phyloP scores from a whole-genome alignment of 306 rosid species.

The Betula pendula region DNA sequence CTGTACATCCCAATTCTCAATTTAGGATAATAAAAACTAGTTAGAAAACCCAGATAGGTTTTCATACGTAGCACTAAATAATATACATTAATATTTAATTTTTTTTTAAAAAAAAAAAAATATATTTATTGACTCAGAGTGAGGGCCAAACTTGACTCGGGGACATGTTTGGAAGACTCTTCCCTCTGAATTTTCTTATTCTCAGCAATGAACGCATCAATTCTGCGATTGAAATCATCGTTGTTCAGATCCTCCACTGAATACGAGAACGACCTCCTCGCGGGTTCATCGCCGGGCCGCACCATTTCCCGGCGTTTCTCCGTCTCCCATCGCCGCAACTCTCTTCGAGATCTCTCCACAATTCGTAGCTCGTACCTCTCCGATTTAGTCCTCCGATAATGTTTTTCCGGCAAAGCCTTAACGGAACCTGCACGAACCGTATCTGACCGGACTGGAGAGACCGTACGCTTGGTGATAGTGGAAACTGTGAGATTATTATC shows the following conservation, averaged over 20 bases:
- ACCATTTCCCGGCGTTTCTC: constrained; percentile 13
- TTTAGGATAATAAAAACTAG: neutral
- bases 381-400: constrained; percentile 54
- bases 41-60: neutral
- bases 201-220: constrained; percentile 58
- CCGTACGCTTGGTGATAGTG: neutral
- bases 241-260: constrained; percentile 52
- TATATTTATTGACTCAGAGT: neutral
- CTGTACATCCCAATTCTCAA: constrained; percentile 17
- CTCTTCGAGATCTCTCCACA: constrained; percentile 18
- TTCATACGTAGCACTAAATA: neutral
- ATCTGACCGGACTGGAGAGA: neutral
- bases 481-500: neutral
- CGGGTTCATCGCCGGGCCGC: constrained; percentile 11
- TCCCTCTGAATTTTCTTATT: constrained; percentile 45
- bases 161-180: constrained; percentile 17
- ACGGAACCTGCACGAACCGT: neutral
- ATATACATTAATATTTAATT: neutral
- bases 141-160: constrained; percentile 20
- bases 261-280: neutral
- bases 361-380: constrained; percentile 31
- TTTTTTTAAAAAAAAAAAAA: too few relatives aligned
- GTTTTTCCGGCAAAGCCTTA: constrained; percentile 32
- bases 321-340: constrained; percentile 35
- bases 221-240: constrained; percentile 59